phyloP scores from a whole-genome alignment of 495 filamentous ascomycete species.

The Penicillium subrubescens region DNA sequence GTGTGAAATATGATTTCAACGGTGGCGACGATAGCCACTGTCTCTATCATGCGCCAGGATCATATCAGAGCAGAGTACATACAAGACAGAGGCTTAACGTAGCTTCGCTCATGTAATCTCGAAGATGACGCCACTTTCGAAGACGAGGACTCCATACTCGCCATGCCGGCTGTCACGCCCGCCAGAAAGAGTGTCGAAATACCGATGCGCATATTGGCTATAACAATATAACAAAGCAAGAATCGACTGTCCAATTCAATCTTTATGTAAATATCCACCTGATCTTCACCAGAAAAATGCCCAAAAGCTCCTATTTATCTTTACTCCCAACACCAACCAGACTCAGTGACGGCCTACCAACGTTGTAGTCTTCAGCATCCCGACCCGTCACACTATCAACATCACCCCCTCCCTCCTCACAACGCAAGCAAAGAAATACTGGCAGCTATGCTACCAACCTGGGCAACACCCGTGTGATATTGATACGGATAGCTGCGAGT shows the following conservation, averaged over 20 bases:
- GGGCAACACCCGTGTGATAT: conserved; percentile 14
- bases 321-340: not conserved
- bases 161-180: conserved; percentile 6
- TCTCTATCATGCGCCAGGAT: not conserved
- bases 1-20: not conserved
- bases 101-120: not conserved
- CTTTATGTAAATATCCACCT: not conserved
- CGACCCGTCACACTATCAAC: not conserved
- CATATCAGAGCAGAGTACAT: not conserved
- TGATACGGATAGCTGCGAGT: conserved; percentile 4
- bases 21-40: not conserved
- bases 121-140: not conserved
- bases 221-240: not conserved
- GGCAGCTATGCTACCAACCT: not conserved
- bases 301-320: not conserved
- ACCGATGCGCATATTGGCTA: conserved; percentile 19
- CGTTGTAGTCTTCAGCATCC: not conserved
- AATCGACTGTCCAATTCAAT: not conserved
- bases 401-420: not conserved
- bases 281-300: not conserved
- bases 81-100: conserved; percentile 1
- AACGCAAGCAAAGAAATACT: not conserved
- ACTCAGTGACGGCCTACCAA: no score
- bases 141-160: not conserved
- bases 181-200: conserved; percentile 14